Evolutionary conservation across 495 filamentous ascomycete genomes (phyloP), one percentile per base, ranked within the genome.

Genomic region (Jackrogersella minutella): DNA sequence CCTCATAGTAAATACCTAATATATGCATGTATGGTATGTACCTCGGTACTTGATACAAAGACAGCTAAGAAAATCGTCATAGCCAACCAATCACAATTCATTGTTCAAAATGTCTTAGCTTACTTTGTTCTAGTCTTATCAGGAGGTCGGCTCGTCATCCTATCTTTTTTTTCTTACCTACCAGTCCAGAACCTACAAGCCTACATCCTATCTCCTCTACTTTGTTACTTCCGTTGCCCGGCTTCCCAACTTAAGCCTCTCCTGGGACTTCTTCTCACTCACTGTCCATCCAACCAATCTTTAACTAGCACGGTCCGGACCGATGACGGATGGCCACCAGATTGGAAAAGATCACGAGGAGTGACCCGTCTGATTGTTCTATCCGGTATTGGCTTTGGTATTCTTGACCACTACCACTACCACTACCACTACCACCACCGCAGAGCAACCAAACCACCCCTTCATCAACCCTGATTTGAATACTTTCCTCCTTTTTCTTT

Each of bases 301-400:
- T 61, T 46, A 19, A 26, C 43, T 54, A 62, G 44, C 47, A 69
- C 62, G 65, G 69, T 64, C 64, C 69, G 63, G 72, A 74, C 72
- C 72, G 72, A 74, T 74, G 72, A 74, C 72, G 70, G 72, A 73
- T 73, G 70, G 66, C 66, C 70, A 74, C 70, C 72, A 71, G 72
- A 64, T 74, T 49, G 47, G 31, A 24, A 56, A 19, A 66, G 53
- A 74, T 74, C 72, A 74, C 72, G 72, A 74, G 72, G 72, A 62
- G 44, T 60, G 54, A 62, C 37, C 53, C 62, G 58, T 66, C 68
- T 69, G 64, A 73, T 70, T 70, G 54, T 60, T n/a, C 55, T 26
- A 31, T 17, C 49, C 54, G 24, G 33, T 44, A 57, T 34, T 53
- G 30, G 47, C 53, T n/a, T n/a, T n/a, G n/a, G n/a, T 39, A 10